phyloP scores from a whole-genome alignment of 306 rosid species.

The Ceratonia siliqua region DNA sequence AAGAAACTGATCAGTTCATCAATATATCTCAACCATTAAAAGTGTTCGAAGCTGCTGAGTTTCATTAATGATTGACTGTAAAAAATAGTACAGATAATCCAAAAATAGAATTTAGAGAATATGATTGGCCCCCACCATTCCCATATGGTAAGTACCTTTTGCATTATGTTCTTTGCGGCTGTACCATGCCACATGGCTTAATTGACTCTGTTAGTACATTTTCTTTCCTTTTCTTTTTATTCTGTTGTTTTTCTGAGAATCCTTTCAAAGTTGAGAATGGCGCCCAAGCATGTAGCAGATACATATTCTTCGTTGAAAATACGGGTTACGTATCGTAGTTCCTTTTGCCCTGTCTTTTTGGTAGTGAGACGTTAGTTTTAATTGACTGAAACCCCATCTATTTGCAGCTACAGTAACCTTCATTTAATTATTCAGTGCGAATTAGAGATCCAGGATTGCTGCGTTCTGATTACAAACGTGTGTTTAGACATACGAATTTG shows the following conservation, averaged over 20 bases:
- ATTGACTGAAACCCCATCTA: neutral
- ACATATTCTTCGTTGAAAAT: neutral
- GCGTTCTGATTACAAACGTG: too few relatives aligned
- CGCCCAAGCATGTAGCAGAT: constrained; percentile 1
- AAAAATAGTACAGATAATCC: neutral
- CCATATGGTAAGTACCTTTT: neutral
- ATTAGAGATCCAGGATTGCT: neutral
- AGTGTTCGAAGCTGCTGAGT: constrained; percentile 14
- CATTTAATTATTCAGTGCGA: neutral
- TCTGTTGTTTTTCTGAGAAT: neutral
- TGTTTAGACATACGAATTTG: too few relatives aligned
- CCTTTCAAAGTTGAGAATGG: constrained; percentile 5
- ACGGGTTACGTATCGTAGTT: neutral
- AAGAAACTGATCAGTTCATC: constrained; percentile 1
- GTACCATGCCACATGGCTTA: neutral
- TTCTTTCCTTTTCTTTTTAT: neutral
- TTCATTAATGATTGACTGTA: constrained; percentile 11
- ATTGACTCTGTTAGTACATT: neutral
- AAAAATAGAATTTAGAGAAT: neutral
- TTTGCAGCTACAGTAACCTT: neutral
- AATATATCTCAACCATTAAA: neutral
- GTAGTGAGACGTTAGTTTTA: neutral
- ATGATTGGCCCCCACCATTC: neutral
- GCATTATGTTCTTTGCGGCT: neutral
- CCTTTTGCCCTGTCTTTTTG: neutral